Conservation (phyloP, 768 basidiomycete species). For the Agaricus blazei region DNA sequence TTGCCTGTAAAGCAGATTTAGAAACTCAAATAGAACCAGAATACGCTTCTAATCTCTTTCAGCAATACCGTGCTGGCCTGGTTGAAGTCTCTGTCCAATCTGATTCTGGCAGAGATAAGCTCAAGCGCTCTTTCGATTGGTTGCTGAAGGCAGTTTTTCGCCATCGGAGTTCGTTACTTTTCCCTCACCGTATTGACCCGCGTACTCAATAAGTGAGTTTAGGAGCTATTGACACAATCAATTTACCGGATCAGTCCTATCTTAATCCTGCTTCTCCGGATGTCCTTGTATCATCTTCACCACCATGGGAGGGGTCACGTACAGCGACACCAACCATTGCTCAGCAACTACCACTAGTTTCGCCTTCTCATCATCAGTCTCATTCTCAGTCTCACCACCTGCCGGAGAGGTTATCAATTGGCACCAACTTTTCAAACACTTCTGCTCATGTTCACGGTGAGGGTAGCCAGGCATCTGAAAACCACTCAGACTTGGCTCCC, state of each 20-base stretch:
- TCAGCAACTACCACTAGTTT: background rate
- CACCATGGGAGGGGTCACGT: constrained; percentile 52
- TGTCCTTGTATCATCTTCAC: constrained; percentile 33
- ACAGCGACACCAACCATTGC: constrained; percentile 50
- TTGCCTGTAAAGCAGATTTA: constrained; percentile 86
- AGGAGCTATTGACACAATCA: constrained; percentile 20
- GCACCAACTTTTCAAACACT: background rate
- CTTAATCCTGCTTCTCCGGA: constrained; percentile 75
- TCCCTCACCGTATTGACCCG: background rate
- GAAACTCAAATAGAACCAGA: constrained; percentile 53
- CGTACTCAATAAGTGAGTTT: background rate
- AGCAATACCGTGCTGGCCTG: constrained; percentile 68
- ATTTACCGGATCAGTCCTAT: constrained; percentile 30
- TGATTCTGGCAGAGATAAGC: constrained; percentile 62
- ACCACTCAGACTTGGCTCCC: background rate
- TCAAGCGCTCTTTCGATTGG: constrained; percentile 70
- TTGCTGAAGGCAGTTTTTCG: constrained; percentile 62
- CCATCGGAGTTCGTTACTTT: constrained; percentile 4
- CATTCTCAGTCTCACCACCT: background rate
- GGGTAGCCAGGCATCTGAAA: background rate
- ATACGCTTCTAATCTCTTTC: constrained; percentile 43
- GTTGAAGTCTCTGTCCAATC: constrained; percentile 62
- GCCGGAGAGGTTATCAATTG: background rate
- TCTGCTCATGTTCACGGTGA: background rate
- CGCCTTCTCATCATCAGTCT: background rate